Conservation (phyloP, 305 asterid genomes). For the Fraxinus sp. region DNA sequence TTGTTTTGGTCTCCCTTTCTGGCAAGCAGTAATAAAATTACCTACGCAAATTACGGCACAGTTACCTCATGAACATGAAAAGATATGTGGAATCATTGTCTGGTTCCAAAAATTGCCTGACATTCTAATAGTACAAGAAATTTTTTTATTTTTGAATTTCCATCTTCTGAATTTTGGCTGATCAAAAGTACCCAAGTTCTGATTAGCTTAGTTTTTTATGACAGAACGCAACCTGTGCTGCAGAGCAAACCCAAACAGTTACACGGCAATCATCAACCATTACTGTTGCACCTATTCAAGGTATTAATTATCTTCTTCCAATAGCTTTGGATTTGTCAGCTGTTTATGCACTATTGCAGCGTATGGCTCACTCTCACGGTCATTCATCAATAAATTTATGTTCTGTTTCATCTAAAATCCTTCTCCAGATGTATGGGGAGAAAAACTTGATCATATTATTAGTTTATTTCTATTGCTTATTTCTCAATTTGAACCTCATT, state of each 20-base stretch:
- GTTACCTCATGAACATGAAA: not conserved
- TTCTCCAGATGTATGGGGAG: not conserved
- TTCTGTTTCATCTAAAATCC: not conserved
- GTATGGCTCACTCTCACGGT: not conserved
- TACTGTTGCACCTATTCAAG: constrained; percentile 76
- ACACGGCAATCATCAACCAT: constrained; percentile 73
- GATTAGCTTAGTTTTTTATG: constrained; percentile 15
- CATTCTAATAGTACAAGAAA: not conserved
- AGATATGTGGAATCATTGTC: not conserved
- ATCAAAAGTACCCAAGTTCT: not conserved
- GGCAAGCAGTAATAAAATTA: not conserved
- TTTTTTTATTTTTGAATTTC: not conserved
- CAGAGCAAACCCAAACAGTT: constrained; percentile 74
- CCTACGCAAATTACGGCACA: not conserved
- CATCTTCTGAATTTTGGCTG: not conserved
- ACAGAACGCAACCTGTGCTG: constrained; percentile 71
- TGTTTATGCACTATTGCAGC: not conserved
- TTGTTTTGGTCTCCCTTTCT: not conserved
- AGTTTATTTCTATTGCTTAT: not conserved
- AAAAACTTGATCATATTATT: not conserved
- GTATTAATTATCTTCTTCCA: constrained; percentile 23
- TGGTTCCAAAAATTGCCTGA: not conserved
- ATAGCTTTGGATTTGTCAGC: not conserved
- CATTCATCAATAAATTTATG: not conserved
- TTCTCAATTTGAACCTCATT: not conserved